Conservation (phyloP, 306 rosid genomes). For the Prunus davidiana region DNA sequence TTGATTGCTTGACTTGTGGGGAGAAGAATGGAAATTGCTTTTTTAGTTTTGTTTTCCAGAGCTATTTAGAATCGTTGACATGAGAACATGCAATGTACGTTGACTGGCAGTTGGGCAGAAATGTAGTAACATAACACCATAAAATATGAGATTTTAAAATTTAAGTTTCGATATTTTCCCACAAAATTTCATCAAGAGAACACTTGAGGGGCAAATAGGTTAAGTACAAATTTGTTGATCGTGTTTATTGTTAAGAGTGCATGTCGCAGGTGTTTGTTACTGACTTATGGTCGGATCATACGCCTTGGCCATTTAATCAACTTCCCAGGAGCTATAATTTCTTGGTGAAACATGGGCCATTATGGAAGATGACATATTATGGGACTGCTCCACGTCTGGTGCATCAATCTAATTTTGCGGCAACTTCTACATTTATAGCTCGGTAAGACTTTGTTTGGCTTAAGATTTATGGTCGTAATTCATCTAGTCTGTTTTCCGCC, state of each 20-base stretch:
- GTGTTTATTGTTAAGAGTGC: slow-evolving; percentile 28
- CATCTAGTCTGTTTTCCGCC: background rate
- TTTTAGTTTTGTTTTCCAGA: background rate
- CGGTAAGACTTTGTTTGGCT: slow-evolving; percentile 50
- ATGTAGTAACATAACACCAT: background rate
- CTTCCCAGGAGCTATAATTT: slow-evolving; percentile 95
- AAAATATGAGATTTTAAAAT: background rate
- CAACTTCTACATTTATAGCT: slow-evolving; percentile 91
- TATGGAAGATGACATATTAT: slow-evolving; percentile 93
- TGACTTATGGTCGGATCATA: slow-evolving; percentile 95
- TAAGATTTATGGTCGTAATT: background rate
- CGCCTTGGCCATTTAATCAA: slow-evolving; percentile 99
- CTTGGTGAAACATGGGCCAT: slow-evolving; percentile 87
- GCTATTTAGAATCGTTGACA: background rate
- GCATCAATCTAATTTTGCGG: slow-evolving; percentile 89
- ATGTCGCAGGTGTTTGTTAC: slow-evolving; percentile 78
- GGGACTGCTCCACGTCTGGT: slow-evolving; percentile 82
- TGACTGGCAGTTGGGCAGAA: background rate
- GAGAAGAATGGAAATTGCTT: background rate
- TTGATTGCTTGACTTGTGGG: slow-evolving; percentile 2
- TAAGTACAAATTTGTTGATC: slow-evolving; percentile 14
- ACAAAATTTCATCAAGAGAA: background rate
- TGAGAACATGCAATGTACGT: background rate
- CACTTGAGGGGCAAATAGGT: background rate
- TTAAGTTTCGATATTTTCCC: background rate